A percentile compares a stretch with the other conserved stretches of the same genome.
Conservation (phyloP, 257 asterid species). For the Craterostigma plantagineum region DNA sequence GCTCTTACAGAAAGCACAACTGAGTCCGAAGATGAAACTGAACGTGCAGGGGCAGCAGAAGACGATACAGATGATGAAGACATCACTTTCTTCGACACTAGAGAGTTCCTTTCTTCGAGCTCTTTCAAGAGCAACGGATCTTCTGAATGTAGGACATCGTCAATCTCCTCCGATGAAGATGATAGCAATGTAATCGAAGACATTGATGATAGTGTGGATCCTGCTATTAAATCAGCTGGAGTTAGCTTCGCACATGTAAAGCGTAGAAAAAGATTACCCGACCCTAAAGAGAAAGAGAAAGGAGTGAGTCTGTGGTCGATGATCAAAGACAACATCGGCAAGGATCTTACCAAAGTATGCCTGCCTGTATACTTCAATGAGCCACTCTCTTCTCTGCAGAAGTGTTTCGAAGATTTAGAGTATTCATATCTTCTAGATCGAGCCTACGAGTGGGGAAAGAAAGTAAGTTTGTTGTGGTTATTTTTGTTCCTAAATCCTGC, state of each 20-base stretch:
- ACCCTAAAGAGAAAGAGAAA: conserved; percentile 82
- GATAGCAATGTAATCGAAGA: conserved; percentile 16
- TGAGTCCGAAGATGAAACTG: conserved; percentile 81
- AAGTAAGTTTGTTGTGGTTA: conserved; percentile 23
- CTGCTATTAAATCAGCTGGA: conserved; percentile 47
- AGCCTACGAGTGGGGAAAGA: conserved; percentile 76
- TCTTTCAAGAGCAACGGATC: conserved; percentile 60
- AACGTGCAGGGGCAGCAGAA: conserved; percentile 65
- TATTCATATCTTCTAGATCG: conserved; percentile 84
- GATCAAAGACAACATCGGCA: conserved; percentile 93
- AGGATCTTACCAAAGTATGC: conserved; percentile 93
- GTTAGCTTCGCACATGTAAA: conserved; percentile 46
- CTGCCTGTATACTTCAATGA: conserved; percentile 96
- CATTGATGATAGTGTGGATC: conserved; percentile 46
- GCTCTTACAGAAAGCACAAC: conserved; percentile 53
- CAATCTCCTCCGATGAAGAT: conserved; percentile 61
- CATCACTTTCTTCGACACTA: conserved; percentile 73
- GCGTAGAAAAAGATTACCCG: conserved; percentile 81
- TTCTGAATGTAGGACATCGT: conserved; percentile 56
- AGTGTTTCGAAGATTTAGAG: conserved; percentile 84
- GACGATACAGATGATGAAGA: conserved; percentile 93
- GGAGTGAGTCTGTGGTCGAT: conserved; percentile 97
- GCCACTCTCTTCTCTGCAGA: conserved; percentile 90
- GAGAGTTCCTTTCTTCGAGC: conserved; percentile 77
- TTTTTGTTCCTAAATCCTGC: no score